A percentile compares a stretch with the other conserved stretches of the same genome.
These are phyloP conservation scores for Fusarium dimerum DNA, from an alignment of 2,329 filamentous ascomycete genomes.

Conservation along the genomic window DNA sequence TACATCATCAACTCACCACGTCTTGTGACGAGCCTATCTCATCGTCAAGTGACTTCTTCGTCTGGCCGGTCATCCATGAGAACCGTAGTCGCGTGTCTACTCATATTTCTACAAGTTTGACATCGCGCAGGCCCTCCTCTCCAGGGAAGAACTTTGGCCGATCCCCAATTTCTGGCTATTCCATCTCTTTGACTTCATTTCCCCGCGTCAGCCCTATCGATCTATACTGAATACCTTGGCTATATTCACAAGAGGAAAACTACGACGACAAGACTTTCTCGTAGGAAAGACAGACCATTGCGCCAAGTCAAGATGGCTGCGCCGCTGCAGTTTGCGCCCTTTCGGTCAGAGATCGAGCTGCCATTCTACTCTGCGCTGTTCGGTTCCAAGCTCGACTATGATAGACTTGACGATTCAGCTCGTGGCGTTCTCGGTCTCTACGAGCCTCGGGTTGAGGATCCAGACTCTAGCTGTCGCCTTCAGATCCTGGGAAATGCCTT, in stretches of 20 bases:
- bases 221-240: slow-evolving; percentile 1
- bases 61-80: slow-evolving; percentile 17
- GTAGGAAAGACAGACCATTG: background rate
- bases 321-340: slow-evolving; percentile 74
- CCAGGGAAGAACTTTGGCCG: too few species aligned
- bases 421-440: slow-evolving; percentile 86
- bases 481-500: slow-evolving; percentile 87
- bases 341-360: slow-evolving; percentile 90
- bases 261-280: background rate
- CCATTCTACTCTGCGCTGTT: slow-evolving; percentile 95
- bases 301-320: slow-evolving; percentile 50
- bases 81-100: slow-evolving; percentile 3
- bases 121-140: too few species aligned
- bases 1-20: slow-evolving; percentile 23
- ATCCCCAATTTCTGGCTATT: too few species aligned
- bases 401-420: slow-evolving; percentile 93
- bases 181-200: slow-evolving; percentile 6
- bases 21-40: slow-evolving; percentile 24
- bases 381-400: slow-evolving; percentile 90
- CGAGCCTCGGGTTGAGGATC: slow-evolving; percentile 74
- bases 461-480: slow-evolving; percentile 81
- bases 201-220: slow-evolving; percentile 16
- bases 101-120: too few species aligned
- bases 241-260: slow-evolving; percentile 3
- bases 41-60: slow-evolving; percentile 29